Conservation (phyloP, 2,329 filamentous ascomycete genomes). For the Aspergillus fischeri region DNA sequence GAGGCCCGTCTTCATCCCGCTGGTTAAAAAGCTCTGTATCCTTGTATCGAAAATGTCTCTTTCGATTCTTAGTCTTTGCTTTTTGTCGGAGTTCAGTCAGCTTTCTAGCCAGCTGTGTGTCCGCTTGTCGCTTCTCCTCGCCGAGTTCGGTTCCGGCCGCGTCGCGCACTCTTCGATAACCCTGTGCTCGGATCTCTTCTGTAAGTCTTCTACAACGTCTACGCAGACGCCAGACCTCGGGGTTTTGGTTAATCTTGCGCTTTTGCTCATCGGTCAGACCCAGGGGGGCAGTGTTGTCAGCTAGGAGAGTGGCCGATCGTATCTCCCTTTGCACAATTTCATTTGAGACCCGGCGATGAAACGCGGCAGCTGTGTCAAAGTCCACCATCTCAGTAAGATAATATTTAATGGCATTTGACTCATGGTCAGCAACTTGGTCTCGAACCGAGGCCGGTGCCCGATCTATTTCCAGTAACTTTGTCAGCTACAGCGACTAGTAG, state of each 20-base stretch:
- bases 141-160: constrained; percentile 1
- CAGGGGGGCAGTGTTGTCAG: constrained; percentile 11
- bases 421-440: constrained; percentile 18
- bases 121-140: constrained; percentile 10
- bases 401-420: constrained; percentile 19
- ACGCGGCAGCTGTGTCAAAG: constrained; percentile 14
- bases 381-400: constrained; percentile 17
- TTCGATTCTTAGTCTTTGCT: constrained; percentile 11
- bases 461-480: constrained; percentile 8
- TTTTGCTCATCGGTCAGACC: constrained; percentile 10
- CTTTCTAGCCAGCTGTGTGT: constrained; percentile 8
- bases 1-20: constrained; percentile 4
- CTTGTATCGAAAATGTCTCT: constrained; percentile 17
- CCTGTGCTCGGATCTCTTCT: constrained; percentile 1
- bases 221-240: constrained; percentile 1
- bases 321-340: constrained; percentile 12
- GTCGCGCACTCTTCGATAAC: constrained; percentile 2
- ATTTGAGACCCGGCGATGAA: constrained; percentile 13
- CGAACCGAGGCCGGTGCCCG: constrained; percentile 13
- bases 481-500: neutral
- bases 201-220: constrained; percentile 5
- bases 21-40: constrained; percentile 19
- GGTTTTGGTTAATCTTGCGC: constrained; percentile 1
- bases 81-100: constrained; percentile 9
- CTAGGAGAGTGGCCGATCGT: constrained; percentile 7